A percentile compares a stretch with the other conserved stretches of the same genome.
These are phyloP conservation scores for Pleurotus citrinopileatus DNA, from an alignment of 768 basidiomycete species.

Conservation along the genomic window DNA sequence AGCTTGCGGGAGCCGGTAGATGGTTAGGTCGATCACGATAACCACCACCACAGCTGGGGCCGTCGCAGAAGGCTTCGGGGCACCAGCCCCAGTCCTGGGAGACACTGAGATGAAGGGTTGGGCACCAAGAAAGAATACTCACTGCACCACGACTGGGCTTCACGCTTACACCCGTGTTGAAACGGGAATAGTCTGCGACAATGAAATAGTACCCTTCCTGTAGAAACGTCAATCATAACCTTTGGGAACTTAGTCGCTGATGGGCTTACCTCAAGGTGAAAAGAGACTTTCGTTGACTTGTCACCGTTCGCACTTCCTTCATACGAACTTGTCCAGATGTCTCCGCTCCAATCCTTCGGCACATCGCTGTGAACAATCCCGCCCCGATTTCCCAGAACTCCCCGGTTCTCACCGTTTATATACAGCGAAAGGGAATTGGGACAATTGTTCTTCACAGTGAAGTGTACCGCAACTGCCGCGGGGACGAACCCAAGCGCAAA, in stretches of 20 bases:
- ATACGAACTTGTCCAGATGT: constrained; percentile 8
- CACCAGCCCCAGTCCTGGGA: constrained; percentile 2
- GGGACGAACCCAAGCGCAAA: constrained; percentile 1
- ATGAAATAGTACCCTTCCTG: constrained; percentile 9
- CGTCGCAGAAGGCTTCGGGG: background rate
- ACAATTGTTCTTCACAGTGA: constrained; percentile 7
- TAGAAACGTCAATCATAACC: background rate
- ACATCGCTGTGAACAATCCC: constrained; percentile 3
- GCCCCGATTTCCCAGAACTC: constrained; percentile 1
- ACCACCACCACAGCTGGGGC: background rate
- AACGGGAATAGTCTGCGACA: constrained; percentile 8
- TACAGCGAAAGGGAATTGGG: constrained; percentile 2
- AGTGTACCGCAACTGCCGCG: background rate
- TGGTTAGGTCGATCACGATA: constrained; percentile 3
- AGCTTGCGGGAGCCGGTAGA: background rate
- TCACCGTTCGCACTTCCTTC: constrained; percentile 5
- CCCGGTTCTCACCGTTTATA: constrained; percentile 5
- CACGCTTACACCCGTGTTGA: constrained; percentile 8
- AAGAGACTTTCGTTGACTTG: constrained; percentile 9
- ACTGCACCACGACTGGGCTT: background rate
- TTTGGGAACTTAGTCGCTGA: background rate
- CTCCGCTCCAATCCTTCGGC: constrained; percentile 8
- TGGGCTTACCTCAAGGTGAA: constrained; percentile 5
- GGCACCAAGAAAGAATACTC: background rate
- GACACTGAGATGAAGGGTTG: background rate